Evolutionary conservation across 1,284 basidiomycete genomes (phyloP).

Genomic region (Ganoderma multipileum): DNA sequence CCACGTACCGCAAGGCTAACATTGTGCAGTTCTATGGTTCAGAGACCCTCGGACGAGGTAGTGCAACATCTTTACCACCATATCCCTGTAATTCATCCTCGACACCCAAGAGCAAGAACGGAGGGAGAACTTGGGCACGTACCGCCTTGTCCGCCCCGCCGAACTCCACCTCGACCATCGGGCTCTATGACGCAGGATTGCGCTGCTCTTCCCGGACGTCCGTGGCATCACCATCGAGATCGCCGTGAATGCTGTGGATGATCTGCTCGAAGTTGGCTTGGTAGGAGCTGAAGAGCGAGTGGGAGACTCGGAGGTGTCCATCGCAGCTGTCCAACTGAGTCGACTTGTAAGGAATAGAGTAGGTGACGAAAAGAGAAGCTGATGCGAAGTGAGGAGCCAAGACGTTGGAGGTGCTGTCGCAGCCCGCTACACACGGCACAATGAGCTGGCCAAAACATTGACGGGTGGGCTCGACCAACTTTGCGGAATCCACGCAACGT

Average conservation of each 20-base stretch:
- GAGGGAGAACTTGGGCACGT: conserved; percentile 18
- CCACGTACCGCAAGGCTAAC: too few relatives aligned
- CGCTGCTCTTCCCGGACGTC: conserved; percentile 76
- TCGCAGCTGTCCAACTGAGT: conserved; percentile 44
- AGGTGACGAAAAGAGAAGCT: background rate
- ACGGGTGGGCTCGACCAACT: too few relatives aligned
- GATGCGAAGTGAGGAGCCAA: background rate
- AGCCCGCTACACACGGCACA: background rate
- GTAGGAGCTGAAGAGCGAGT: conserved; percentile 81
- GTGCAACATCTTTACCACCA: background rate
- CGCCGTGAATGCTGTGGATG: conserved; percentile 68
- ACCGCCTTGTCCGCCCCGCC: conserved; percentile 99
- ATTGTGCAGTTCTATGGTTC: too few relatives aligned
- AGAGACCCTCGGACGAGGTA: background rate
- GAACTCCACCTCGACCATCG: conserved; percentile 93
- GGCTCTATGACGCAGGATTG: conserved; percentile 83
- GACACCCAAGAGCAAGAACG: conserved; percentile 27
- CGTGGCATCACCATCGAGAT: conserved; percentile 65
- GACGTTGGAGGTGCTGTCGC: background rate
- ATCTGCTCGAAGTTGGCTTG: conserved; percentile 84
- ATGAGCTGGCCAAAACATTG: too few relatives aligned
- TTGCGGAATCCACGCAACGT: too few relatives aligned
- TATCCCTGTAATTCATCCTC: background rate
- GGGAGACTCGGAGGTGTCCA: conserved; percentile 84
- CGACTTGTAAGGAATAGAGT: background rate